Conservation (phyloP, 164 flowering plant genomes). For the Cinnamomum micranthum region DNA sequence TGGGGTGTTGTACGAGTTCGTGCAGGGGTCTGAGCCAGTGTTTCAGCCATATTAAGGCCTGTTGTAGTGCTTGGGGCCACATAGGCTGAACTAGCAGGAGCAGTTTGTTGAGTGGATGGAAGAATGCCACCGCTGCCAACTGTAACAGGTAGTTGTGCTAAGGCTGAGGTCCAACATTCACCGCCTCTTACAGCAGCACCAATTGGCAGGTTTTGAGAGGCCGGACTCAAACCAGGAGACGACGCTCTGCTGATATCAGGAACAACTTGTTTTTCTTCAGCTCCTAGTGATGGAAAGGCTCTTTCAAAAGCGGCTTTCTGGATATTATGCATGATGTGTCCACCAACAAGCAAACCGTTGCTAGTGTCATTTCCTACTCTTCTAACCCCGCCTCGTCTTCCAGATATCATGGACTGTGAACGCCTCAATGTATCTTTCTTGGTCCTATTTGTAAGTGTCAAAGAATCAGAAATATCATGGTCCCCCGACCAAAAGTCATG, state of each 20-base stretch:
- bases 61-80: constrained; percentile 30
- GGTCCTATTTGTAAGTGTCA: constrained; percentile 30
- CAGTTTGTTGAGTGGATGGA: constrained; percentile 37
- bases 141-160: constrained; percentile 67
- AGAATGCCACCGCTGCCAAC: constrained; percentile 36
- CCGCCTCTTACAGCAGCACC: constrained; percentile 51
- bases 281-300: constrained; percentile 65
- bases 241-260: constrained; percentile 59
- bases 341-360: constrained; percentile 28
- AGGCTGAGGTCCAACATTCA: constrained; percentile 85
- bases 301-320: constrained; percentile 54
- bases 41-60: constrained; percentile 93
- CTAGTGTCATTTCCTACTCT: constrained; percentile 26
- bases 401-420: constrained; percentile 55
- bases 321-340: constrained; percentile 23
- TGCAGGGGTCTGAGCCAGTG: constrained; percentile 69
- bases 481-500: constrained; percentile 28
- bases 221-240: constrained; percentile 60
- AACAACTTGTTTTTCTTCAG: constrained; percentile 54
- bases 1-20: constrained; percentile 59
- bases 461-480: constrained; percentile 38
- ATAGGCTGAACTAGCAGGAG: constrained; percentile 23
- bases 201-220: constrained; percentile 57
- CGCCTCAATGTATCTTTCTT: constrained; percentile 53
- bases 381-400: constrained; percentile 45